Evolutionary conservation across 495 filamentous ascomycete genomes (phyloP).

Genomic region (Parathielavia hyrcaniae): DNA sequence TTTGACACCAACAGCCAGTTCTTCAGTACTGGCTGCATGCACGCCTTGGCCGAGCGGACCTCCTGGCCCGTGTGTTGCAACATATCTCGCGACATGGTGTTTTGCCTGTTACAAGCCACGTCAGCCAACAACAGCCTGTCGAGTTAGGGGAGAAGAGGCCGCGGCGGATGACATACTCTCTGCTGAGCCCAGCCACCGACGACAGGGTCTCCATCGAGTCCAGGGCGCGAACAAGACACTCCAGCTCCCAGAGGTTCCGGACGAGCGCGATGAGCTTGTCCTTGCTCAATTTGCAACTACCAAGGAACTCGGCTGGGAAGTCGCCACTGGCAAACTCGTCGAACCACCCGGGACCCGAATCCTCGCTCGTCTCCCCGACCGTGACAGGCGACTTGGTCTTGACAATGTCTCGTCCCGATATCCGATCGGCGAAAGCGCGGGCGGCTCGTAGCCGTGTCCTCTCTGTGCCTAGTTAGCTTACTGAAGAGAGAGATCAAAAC

Average conservation of each 20-base stretch:
- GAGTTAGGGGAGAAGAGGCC: not conserved
- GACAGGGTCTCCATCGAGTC: constrained; percentile 55
- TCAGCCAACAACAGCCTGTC: no score
- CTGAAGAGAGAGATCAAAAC: constrained; percentile 13
- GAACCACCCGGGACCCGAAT: constrained; percentile 38
- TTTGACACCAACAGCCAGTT: constrained; percentile 38
- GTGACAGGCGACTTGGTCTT: constrained; percentile 33
- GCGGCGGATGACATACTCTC: constrained; percentile 32
- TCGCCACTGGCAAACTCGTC: constrained; percentile 34
- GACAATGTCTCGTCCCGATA: constrained; percentile 42
- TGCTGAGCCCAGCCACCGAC: constrained; percentile 39
- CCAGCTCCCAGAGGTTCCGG: constrained; percentile 64
- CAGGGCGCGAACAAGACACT: constrained; percentile 60
- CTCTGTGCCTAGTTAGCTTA: constrained; percentile 37
- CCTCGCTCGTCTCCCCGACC: constrained; percentile 17
- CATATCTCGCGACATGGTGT: constrained; percentile 37
- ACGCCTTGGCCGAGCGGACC: constrained; percentile 38
- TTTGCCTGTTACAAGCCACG: constrained; percentile 19
- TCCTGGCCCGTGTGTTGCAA: constrained; percentile 37
- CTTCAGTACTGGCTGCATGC: constrained; percentile 42
- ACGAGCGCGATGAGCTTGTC: constrained; percentile 49
- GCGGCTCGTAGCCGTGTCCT: constrained; percentile 58
- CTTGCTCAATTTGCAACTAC: constrained; percentile 30
- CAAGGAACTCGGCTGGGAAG: constrained; percentile 33
- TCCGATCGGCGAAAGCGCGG: constrained; percentile 49